These are phyloP conservation scores for Escovopsis sp. DNA, from an alignment of 2,329 filamentous ascomycete genomes.

Conservation along the genomic window DNA sequence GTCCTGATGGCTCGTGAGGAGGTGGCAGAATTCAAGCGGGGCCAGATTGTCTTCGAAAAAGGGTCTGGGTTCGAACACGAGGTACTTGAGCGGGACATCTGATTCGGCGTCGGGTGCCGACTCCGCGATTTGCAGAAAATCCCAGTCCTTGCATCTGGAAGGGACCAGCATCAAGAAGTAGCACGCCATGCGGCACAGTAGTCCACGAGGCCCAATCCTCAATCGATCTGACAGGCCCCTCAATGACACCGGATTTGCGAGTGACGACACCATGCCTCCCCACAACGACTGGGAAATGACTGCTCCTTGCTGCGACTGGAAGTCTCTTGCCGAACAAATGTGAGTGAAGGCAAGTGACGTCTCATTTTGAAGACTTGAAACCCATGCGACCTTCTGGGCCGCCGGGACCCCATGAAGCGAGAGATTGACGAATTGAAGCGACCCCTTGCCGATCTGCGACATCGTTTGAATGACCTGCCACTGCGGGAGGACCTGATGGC, in stretches of 20 bases:
- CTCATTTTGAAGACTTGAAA: constrained; percentile 11
- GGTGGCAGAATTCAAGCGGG: constrained; percentile 6
- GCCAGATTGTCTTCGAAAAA: constrained; percentile 11
- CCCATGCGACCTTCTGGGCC: constrained; percentile 10
- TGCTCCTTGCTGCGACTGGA: constrained; percentile 8
- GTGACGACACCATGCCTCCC: constrained; percentile 9
- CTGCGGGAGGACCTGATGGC: too few species aligned
- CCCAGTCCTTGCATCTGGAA: constrained; percentile 20
- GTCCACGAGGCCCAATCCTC: constrained; percentile 18
- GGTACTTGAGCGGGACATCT: constrained; percentile 22
- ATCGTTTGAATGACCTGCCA: constrained; percentile 2
- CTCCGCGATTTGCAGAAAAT: constrained; percentile 3
- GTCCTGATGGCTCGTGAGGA: neutral
- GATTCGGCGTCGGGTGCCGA: neutral
- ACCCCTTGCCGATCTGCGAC: constrained; percentile 6
- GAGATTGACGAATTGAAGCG: constrained; percentile 1
- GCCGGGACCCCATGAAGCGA: constrained; percentile 8
- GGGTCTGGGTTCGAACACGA: constrained; percentile 19
- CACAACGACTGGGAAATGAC: constrained; percentile 8
- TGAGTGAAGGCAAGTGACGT: constrained; percentile 18
- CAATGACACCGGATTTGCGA: constrained; percentile 8
- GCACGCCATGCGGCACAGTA: constrained; percentile 16
- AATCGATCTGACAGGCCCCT: constrained; percentile 19
- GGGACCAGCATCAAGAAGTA: constrained; percentile 27
- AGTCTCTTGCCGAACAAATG: constrained; percentile 18